Evolutionary conservation across 2,329 filamentous ascomycete genomes (phyloP), one percentile per base, ranked within the genome.

Genomic region (Myrmaecium sp.): DNA sequence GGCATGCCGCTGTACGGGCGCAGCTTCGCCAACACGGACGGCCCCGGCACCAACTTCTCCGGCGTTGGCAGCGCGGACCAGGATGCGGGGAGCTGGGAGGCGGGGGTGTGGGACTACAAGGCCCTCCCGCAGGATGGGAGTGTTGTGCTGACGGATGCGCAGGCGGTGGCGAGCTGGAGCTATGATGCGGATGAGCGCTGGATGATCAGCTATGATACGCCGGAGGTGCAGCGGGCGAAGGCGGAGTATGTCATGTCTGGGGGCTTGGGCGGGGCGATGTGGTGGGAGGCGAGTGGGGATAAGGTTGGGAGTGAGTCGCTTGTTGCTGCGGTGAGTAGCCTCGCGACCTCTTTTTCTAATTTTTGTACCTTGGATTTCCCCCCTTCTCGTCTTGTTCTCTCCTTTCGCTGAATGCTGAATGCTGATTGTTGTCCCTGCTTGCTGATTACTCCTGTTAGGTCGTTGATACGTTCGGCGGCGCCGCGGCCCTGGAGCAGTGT

Each of bases 391-490:
- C 10, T 12, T 4, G 15, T 9, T 13, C 10, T 7, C 6, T 4
- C 3, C 14, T 16, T 17, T 23, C 6, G 6, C n/a, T 7, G 21
- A 12, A 12, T 7, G 6, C 6, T n/a, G 14, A 6, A 23, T 11
- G 14, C 20, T 28, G 13, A 23, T 16, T 13, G 14, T n/a, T n/a
- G n/a, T n/a, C n/a, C n/a, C n/a, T n/a, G n/a, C n/a, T n/a, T n/a
- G n/a, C n/a, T n/a, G n/a, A n/a, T n/a, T n/a, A n/a, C n/a, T n/a
- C n/a, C 6, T 4, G 25, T 8, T 22, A 51, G 45, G 50, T 42
- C 10, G 67, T 77, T 1, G 57, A 65, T 17, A 55, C 51, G 0
- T 49, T 80, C 7, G 74, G 71, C 11, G 69, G 71, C 0, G 45
- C 52, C 0, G 37, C 38, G 4, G 49, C 40, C 2, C 50, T 81